Percentiles rank a stretch among this genome's conserved stretches.
phyloP scores from a whole-genome alignment of 1,284 basidiomycete species.

The Puccinia novopanici region DNA sequence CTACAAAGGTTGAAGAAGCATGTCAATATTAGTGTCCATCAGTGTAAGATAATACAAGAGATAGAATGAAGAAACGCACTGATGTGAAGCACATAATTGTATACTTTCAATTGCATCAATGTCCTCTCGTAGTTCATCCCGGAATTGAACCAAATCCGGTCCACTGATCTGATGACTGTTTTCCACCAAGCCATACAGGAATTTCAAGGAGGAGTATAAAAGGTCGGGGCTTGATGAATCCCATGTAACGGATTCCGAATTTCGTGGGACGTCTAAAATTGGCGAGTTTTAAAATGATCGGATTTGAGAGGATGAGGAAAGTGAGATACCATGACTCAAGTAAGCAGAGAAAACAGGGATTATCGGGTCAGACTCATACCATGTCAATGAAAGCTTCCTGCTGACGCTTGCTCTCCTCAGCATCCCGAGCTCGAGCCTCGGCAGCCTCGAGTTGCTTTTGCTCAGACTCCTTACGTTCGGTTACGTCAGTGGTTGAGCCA shows the following conservation, averaged over 20 bases:
- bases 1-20: neutral
- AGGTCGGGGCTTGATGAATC: constrained; percentile 50
- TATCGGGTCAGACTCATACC: neutral
- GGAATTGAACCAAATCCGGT: constrained; percentile 48
- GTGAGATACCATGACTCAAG: neutral
- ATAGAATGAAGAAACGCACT: constrained; percentile 35
- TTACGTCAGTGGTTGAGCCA: constrained; percentile 56
- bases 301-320: neutral
- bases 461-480: constrained; percentile 53
- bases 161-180: constrained; percentile 6
- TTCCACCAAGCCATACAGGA: neutral
- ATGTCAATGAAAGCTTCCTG: constrained; percentile 50
- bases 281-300: no score
- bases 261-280: constrained; percentile 46
- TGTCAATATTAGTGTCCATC: neutral
- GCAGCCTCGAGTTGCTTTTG: constrained; percentile 54
- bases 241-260: constrained; percentile 47
- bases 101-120: constrained; percentile 56
- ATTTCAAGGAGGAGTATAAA: constrained; percentile 34
- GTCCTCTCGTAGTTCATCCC: constrained; percentile 55
- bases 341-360: neutral
- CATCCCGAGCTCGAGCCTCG: constrained; percentile 53
- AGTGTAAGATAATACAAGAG: neutral
- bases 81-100: constrained; percentile 55
- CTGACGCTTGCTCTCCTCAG: constrained; percentile 49